phyloP scores from a whole-genome alignment of 345 rosid species.

The Populus davidiana region DNA sequence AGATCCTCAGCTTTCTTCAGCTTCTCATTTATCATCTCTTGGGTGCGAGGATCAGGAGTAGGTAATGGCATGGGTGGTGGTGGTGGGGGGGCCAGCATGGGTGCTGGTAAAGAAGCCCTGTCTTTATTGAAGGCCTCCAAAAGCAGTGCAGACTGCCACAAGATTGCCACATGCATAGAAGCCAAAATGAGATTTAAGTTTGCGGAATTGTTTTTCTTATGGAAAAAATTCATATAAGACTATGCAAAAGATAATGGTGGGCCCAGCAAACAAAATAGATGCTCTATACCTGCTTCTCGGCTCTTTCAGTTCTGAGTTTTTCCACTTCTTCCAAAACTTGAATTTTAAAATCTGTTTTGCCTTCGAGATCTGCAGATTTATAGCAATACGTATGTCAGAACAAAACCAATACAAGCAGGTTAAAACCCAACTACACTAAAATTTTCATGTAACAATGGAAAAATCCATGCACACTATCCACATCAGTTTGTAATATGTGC shows the following conservation, averaged over 20 bases:
- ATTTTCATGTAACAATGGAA: background rate
- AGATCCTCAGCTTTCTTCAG: conserved; percentile 97
- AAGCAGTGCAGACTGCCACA: conserved; percentile 73
- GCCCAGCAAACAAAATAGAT: background rate
- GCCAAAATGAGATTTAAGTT: background rate
- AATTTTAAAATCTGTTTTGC: conserved; percentile 87
- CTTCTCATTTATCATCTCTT: conserved; percentile 98
- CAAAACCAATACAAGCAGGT: background rate
- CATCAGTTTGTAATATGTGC: background rate
- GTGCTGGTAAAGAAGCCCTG: conserved; percentile 92
- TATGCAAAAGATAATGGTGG: background rate
- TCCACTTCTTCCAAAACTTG: conserved; percentile 87
- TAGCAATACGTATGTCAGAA: conserved; percentile 1
- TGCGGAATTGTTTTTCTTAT: background rate
- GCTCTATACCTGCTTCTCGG: conserved; percentile 76
- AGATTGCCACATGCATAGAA: background rate
- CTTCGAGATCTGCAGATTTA: conserved; percentile 69
- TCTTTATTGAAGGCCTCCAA: conserved; percentile 99
- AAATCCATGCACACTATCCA: background rate
- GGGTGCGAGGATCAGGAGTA: conserved; percentile 84
- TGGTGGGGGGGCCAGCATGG: conserved; percentile 67
- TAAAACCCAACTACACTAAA: background rate
- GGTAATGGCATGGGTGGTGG: conserved; percentile 62
- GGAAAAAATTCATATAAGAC: background rate
- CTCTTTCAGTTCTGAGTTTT: conserved; percentile 88